phyloP scores from a whole-genome alignment of 1,139 yeast genomes.

The Yamadazyma membranifaciens region DNA sequence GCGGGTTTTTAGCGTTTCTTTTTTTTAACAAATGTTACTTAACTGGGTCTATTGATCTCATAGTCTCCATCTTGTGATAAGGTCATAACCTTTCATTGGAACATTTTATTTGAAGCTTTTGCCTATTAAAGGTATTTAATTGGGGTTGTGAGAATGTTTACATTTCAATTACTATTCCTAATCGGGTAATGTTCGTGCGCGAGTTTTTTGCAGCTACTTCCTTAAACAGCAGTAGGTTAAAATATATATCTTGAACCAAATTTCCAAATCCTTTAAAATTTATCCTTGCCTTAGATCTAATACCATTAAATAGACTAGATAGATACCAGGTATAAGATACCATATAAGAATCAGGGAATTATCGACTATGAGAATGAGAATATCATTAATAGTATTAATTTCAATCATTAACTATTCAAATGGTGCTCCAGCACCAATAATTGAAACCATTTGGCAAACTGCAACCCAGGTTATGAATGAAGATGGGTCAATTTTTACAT shows the following conservation, averaged over 20 bases:
- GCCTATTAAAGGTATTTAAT: no score
- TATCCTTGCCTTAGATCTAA: no score
- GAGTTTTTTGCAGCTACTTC: background rate
- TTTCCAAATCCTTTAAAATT: background rate
- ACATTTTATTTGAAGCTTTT: no score
- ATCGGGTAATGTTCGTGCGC: conserved; percentile 12
- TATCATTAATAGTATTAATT: background rate
- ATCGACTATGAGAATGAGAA: background rate
- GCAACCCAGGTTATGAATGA: conserved; percentile 19
- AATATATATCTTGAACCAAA: background rate
- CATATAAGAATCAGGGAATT: background rate
- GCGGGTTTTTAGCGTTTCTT: conserved; percentile 20
- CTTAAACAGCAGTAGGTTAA: background rate
- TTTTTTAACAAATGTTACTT: background rate
- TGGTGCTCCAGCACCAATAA: conserved; percentile 30
- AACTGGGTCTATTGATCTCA: background rate
- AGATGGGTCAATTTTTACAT: conserved; percentile 17
- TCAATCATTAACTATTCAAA: background rate
- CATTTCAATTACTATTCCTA: conserved; percentile 15
- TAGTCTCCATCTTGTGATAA: no score
- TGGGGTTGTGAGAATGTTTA: conserved; percentile 1
- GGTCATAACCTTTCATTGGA: no score
- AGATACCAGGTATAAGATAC: no score
- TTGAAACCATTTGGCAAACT: conserved; percentile 27
- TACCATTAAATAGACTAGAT: no score